Evolutionary conservation across 1,284 basidiomycete species (phyloP).

Genomic region (Tetrapyrgos nigripes): DNA sequence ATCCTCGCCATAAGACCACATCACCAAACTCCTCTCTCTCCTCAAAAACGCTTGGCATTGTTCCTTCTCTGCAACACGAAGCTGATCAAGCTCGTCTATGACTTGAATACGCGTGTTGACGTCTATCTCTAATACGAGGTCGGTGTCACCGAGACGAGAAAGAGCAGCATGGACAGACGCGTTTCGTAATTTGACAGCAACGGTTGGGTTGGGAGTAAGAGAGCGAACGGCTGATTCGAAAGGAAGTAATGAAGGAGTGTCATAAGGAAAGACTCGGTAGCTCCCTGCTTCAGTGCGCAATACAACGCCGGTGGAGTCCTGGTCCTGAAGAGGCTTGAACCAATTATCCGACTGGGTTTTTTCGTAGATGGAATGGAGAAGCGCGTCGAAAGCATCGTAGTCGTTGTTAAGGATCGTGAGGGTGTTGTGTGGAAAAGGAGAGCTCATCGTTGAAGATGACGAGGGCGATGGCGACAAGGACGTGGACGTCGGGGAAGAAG

Average conservation of each 20-base stretch:
- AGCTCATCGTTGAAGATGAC: neutral
- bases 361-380: constrained; percentile 16
- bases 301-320: constrained; percentile 72
- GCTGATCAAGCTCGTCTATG: constrained; percentile 62
- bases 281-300: constrained; percentile 49
- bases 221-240: constrained; percentile 50
- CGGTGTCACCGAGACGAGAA: constrained; percentile 37
- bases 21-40: constrained; percentile 60
- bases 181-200: constrained; percentile 64
- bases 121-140: constrained; percentile 61
- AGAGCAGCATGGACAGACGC: constrained; percentile 82
- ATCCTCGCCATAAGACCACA: constrained; percentile 70
- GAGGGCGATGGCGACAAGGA: neutral
- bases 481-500: neutral
- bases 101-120: constrained; percentile 69
- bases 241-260: constrained; percentile 65
- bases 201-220: constrained; percentile 1
- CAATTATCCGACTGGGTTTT: constrained; percentile 75
- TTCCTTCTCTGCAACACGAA: constrained; percentile 78
- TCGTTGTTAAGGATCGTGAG: constrained; percentile 15
- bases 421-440: neutral
- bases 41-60: constrained; percentile 83
- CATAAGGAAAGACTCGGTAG: constrained; percentile 77
- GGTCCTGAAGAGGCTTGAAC: constrained; percentile 79
- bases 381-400: constrained; percentile 19